Evolutionary conservation across 257 asterid genomes (phyloP), one percentile per base, ranked within the genome.

Genomic region (Orobanche coerulescens): DNA sequence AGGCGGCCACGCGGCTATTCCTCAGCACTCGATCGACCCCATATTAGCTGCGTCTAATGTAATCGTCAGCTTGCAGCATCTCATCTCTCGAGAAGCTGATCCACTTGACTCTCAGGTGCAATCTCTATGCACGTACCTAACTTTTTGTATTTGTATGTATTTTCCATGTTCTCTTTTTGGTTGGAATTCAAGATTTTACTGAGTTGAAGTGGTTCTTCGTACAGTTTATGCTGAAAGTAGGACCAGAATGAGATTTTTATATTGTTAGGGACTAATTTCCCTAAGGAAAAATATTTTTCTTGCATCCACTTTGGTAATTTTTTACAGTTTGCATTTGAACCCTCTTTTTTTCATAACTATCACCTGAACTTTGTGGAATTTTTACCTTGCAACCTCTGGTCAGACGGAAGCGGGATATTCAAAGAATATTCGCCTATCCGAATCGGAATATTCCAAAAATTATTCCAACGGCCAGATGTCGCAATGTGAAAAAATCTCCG

Each of bases 1-100:
- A 71, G 97, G 98, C 5, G 98, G 98, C 44, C 98, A 92, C 60
- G 98, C 95, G 2, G 98, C 98, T 48, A 75, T 86, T 73, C 98
- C 98, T 74, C 97, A 92, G 64, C 95, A 75, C 63, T 76, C 95
- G 0, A 86, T 92, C 40, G 98, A 92, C 68, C 98, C 97, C 10
- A 84, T 88, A 61, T 74, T 88, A 56, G 97, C 95, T 53, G 95
- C 95, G 12, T 88, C 97, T 1, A 88, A 78, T 52, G 95, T 88
- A 14, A 71, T 92, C 44, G 84, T 82, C 71, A 92, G 95, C 77
- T 82, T 92, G 36, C 98, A 92, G 33, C 95, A 88, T 70, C 85
- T 88, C 12, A 83, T 92, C 37, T 92, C 98, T 20, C 81, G 96
- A 56, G 98, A 86, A 75, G 88, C 98, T 50, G 98, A 92, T 75